A percentile compares a stretch with the other conserved stretches of the same genome.
Evolutionary conservation across 306 rosid species (phyloP).

Genomic region (Biancaea sappan): DNA sequence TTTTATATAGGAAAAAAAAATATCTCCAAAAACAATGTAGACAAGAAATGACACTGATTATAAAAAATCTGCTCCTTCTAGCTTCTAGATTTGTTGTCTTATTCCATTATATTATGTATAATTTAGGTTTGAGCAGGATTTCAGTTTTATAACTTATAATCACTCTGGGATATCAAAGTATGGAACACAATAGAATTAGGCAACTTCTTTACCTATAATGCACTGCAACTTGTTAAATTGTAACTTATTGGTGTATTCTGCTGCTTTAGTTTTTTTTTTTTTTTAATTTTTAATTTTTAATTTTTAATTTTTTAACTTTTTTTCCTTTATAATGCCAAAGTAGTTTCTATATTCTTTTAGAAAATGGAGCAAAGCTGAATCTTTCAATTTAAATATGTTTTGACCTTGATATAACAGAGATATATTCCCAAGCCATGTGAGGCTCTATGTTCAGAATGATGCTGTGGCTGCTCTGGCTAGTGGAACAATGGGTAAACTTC

Average conservation of each 20-base stretch:
- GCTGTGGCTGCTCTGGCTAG: constrained; percentile 96
- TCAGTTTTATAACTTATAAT: constrained; percentile 6
- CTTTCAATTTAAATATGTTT: constrained; percentile 14
- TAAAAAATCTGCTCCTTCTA: neutral
- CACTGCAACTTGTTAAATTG: neutral
- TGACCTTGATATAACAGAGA: constrained; percentile 55
- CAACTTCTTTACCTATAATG: constrained; percentile 5
- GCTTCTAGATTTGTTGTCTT: neutral
- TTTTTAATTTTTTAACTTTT: too few relatives aligned
- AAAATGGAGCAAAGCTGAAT: neutral
- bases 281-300: too few relatives aligned
- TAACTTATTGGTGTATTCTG: constrained; percentile 26
- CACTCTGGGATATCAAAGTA: neutral
- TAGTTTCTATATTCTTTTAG: constrained; percentile 19
- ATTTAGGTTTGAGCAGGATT: constrained; percentile 5
- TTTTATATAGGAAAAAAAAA: neutral
- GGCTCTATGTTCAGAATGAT: constrained; percentile 85
- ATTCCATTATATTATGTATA: neutral
- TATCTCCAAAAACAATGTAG: neutral
- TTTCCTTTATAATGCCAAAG: neutral
- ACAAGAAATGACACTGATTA: neutral
- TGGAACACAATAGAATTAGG: constrained; percentile 1
- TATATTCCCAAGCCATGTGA: constrained; percentile 74
- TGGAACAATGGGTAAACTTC: constrained; percentile 90
- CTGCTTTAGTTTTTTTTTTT: constrained; percentile 11